Base-by-base conservation (phyloP, 768 basidiomycete species). In the Kwoniella mangroviensis region DNA sequence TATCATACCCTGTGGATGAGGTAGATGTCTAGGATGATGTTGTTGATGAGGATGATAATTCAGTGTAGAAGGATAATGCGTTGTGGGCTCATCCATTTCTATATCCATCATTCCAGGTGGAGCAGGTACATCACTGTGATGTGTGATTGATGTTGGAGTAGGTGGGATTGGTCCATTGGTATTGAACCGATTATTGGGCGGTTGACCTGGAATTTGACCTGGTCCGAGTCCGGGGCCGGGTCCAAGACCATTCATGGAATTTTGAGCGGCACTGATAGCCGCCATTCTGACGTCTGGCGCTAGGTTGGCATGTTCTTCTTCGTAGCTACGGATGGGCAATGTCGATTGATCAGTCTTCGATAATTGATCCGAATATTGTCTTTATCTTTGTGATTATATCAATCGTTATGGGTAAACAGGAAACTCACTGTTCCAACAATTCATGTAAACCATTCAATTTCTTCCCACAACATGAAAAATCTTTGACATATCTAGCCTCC, bases 51-150 rank as follows among this genome's bases (percentile, higher is more conserved):
- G 56, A 40, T 58, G 56, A n/a, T 60, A 60, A 63, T 63, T 63
- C 28, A 45, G 24, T 17, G 67, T 52, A 7, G 65, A 49, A n/a
- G 65, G 65, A 43, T 61, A 68, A 49, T 60, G 58, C 7, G 53
- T n/a, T 1, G 72, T 10, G 11, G 75, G 61, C 24, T 79, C 79
- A 13, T 80, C 78, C 82, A 83, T 83, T 58, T 83, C 82, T 52
- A 83, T 81, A 61, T 83, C 82, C 80, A 83, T 81, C 79, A 83
- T 79, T 9, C 80, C 82, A 10, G 82, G 82, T 28, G 82, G 79
- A 2, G 73, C 72, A 4, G 80, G 81, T 0, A 73, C 77, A 41
- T 81, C 79, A 19, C 68, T 69, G 9, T 69, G 71, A 42, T 69
- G 61, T n/a, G 13, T 58, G 24, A 62, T 62, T 9, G 64, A 64